A percentile compares a stretch with the other conserved stretches of the same genome.
Conservation (phyloP, 768 basidiomycete genomes). For the Pleurotus pulmonarius region DNA sequence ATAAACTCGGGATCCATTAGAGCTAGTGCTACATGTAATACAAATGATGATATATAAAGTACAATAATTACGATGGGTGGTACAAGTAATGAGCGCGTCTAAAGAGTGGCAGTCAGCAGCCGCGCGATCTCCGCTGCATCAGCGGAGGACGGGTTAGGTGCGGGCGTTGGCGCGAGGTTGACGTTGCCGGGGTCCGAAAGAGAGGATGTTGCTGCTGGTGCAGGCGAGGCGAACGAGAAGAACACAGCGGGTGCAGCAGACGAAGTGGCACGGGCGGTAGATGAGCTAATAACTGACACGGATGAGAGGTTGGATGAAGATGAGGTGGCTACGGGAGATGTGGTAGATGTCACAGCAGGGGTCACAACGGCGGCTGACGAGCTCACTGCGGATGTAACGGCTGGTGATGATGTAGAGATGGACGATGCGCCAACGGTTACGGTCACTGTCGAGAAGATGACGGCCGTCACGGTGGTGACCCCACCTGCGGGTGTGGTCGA, state of each 20-base stretch:
- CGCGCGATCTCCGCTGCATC: slow-evolving; percentile 4
- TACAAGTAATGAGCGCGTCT: no score
- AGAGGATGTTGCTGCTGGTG: not conserved
- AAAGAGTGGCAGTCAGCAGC: not conserved
- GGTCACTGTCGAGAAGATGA: slow-evolving; percentile 18
- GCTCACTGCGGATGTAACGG: not conserved
- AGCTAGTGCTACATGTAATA: no score
- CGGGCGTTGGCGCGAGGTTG: not conserved
- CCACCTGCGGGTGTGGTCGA: slow-evolving; percentile 8
- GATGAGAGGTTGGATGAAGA: not conserved
- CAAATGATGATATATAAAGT: no score
- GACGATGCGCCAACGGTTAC: slow-evolving; percentile 8
- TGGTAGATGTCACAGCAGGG: not conserved
- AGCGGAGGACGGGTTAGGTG: not conserved
- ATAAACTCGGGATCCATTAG: no score
- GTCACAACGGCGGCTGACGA: slow-evolving; percentile 1
- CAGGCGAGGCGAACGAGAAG: not conserved
- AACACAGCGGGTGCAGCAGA: not conserved
- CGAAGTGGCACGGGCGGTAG: not conserved
- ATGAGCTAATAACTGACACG: not conserved
- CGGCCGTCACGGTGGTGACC: slow-evolving; percentile 12
- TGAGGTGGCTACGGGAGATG: not conserved
- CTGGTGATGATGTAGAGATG: not conserved
- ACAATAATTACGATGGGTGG: no score
- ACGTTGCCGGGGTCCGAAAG: not conserved